Evolutionary conservation across 2,329 filamentous ascomycete species (phyloP), one percentile per base, ranked within the genome.

Genomic region (Colletotrichum higginsianum): DNA sequence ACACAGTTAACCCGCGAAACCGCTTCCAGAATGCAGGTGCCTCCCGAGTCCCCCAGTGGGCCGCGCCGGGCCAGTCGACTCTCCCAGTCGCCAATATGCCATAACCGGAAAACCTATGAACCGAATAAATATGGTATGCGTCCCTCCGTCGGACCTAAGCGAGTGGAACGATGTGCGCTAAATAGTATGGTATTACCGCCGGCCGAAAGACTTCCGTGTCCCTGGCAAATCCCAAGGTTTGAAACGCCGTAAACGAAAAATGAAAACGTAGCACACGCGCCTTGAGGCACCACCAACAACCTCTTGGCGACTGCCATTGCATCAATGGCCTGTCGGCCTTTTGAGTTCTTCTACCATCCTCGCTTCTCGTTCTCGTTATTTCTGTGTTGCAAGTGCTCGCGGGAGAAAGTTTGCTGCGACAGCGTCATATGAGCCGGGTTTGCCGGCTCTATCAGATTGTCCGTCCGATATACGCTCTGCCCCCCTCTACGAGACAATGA

Each of bases 401-500:
- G 7, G 7, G 8, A 12, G 3, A 35, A 12, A n/a, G n/a, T n/a
- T 47, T 18, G 35, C 1, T 38, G 30, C 30, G 2, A 9, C 46
- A 23, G 75, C 35, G 72, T 77, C 62, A 73, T 15, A 6, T 42
- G 15, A 21, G 38, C 47, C 21, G 38, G 55, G 23, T 7, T 13
- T 21, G 5, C 47, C 21, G 12, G 60, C 60, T 18, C 35, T 6
- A 18, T 35, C 46, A 42, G 35, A 52, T n/a, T 8, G 16, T 61
- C 35, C 2, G 46, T 23, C n/a, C 18, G 16, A 40, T 40, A 11
- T 4, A 8, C 47, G 21, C 47, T 6, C 30, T 66, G 38, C 26
- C 9, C 78, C 77, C 35, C 77, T 74, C 85, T 89, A 90, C 58
- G 88, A 89, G 76, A 91, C 87, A 74, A 94, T 90, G 71, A 95